Evolutionary conservation across 2,329 filamentous ascomycete species (phyloP).

Genomic region (Trichoderma koningii): DNA sequence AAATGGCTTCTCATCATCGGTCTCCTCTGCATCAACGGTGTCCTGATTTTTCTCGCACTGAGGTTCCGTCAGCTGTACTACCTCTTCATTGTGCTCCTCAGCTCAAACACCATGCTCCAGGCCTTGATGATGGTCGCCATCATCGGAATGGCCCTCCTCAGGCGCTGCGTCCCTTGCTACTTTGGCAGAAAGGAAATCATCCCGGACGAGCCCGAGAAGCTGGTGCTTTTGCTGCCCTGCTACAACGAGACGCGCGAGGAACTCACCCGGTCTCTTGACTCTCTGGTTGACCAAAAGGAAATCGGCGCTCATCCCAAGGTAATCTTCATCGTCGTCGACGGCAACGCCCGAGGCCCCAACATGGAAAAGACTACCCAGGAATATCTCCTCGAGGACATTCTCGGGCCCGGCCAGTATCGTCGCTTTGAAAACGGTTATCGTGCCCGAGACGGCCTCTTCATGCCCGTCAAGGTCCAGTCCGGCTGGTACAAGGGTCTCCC

Average conservation of each 20-base stretch:
- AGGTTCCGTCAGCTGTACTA: conserved; percentile 46
- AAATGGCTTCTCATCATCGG: conserved; percentile 45
- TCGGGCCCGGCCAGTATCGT: conserved; percentile 40
- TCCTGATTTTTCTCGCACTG: conserved; percentile 42
- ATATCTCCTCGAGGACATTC: conserved; percentile 51
- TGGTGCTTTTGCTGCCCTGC: conserved; percentile 51
- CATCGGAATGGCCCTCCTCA: conserved; percentile 38
- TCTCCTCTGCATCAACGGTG: conserved; percentile 40
- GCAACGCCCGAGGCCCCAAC: conserved; percentile 49
- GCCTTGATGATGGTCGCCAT: conserved; percentile 47
- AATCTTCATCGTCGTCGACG: conserved; percentile 53
- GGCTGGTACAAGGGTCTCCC: conserved; percentile 50
- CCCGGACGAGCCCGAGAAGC: conserved; percentile 45
- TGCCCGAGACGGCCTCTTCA: conserved; percentile 49
- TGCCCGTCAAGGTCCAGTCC: conserved; percentile 48
- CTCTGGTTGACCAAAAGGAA: conserved; percentile 47
- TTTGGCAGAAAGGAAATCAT: conserved; percentile 37
- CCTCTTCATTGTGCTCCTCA: conserved; percentile 49
- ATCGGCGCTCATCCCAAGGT: conserved; percentile 46
- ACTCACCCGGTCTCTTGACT: conserved; percentile 48
- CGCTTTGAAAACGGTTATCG: conserved; percentile 48
- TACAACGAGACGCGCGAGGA: conserved; percentile 53
- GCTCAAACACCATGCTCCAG: conserved; percentile 49
- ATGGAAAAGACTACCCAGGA: conserved; percentile 52
- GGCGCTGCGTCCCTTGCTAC: conserved; percentile 38